These are phyloP conservation scores for Tulasnella sp. DNA, from an alignment of 768 basidiomycete genomes.

Conservation along the genomic window DNA sequence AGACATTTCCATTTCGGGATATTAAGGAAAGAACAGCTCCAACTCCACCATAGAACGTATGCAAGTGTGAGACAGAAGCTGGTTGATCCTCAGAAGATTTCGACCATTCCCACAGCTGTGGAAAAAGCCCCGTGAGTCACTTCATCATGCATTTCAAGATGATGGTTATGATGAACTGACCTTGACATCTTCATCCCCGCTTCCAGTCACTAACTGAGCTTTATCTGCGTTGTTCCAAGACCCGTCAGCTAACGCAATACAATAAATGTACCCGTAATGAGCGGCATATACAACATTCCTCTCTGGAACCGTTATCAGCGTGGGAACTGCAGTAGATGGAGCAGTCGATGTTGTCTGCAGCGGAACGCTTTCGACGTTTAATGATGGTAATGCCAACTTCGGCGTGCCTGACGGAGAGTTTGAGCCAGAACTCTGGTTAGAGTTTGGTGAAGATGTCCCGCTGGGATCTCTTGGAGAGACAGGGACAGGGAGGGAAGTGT, in stretches of 20 bases:
- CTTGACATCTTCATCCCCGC: slow-evolving; percentile 86
- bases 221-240: slow-evolving; percentile 16
- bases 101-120: slow-evolving; percentile 1
- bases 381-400: too few species aligned
- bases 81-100: slow-evolving; percentile 16
- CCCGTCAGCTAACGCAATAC: slow-evolving; percentile 44
- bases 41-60: slow-evolving; percentile 57
- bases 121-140: not conserved
- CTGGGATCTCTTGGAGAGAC: slow-evolving; percentile 5
- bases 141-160: too few species aligned
- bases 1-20: slow-evolving; percentile 63
- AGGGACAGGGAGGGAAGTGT: not conserved
- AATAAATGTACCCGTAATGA: slow-evolving; percentile 91
- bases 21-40: slow-evolving; percentile 66
- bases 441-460: too few species aligned
- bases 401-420: too few species aligned
- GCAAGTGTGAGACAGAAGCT: slow-evolving; percentile 29
- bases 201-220: slow-evolving; percentile 60
- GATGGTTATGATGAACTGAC: slow-evolving; percentile 33
- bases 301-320: slow-evolving; percentile 42
- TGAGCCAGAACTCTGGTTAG: too few species aligned
- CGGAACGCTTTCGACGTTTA: too few species aligned
- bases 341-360: too few species aligned
- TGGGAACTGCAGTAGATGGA: slow-evolving; percentile 6
- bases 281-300: slow-evolving; percentile 73